A percentile compares a stretch with the other conserved stretches of the same genome.
phyloP scores from a whole-genome alignment of 169 alveolate species.

The Plasmodium vinckei region DNA sequence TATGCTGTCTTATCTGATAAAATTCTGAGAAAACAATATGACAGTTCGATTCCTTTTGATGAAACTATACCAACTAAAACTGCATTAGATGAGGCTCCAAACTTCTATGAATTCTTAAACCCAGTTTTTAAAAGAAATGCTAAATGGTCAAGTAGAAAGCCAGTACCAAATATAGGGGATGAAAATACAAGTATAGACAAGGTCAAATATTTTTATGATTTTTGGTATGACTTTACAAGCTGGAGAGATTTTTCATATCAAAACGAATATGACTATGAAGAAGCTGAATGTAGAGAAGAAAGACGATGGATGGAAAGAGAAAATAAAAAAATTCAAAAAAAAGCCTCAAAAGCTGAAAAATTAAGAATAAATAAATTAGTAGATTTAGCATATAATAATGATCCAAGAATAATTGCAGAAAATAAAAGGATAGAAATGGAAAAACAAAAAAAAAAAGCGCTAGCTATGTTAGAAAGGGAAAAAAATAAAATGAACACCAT shows the following conservation, averaged over 20 bases:
- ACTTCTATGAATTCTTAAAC: conserved; percentile 86
- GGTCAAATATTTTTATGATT: conserved; percentile 91
- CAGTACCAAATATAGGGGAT: conserved; percentile 94
- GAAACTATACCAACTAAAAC: conserved; percentile 92
- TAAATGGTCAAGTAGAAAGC: conserved; percentile 92
- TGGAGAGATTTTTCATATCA: conserved; percentile 93
- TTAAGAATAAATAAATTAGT: conserved; percentile 92
- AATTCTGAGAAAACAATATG: conserved; percentile 91
- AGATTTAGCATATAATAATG: conserved; percentile 91
- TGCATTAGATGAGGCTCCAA: conserved; percentile 82
- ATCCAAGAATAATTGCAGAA: conserved; percentile 87
- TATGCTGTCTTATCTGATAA: conserved; percentile 92
- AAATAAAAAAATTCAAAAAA: conserved; percentile 91
- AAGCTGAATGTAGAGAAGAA: conserved; percentile 94
- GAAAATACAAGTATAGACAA: conserved; percentile 87
- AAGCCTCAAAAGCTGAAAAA: conserved; percentile 90
- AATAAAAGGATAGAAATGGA: conserved; percentile 81
- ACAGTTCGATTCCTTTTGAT: conserved; percentile 94
- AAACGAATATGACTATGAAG: conserved; percentile 92
- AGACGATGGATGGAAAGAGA: conserved; percentile 96
- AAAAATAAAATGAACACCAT: conserved; percentile 78
- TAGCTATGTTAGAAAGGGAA: conserved; percentile 77
- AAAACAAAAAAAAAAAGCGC: conserved; percentile 79
- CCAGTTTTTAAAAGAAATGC: conserved; percentile 87
- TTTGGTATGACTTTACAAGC: conserved; percentile 92